Evolutionary conservation across 2,329 filamentous ascomycete genomes (phyloP), one percentile per base, ranked within the genome.

Genomic region (Alternaria alternata): DNA sequence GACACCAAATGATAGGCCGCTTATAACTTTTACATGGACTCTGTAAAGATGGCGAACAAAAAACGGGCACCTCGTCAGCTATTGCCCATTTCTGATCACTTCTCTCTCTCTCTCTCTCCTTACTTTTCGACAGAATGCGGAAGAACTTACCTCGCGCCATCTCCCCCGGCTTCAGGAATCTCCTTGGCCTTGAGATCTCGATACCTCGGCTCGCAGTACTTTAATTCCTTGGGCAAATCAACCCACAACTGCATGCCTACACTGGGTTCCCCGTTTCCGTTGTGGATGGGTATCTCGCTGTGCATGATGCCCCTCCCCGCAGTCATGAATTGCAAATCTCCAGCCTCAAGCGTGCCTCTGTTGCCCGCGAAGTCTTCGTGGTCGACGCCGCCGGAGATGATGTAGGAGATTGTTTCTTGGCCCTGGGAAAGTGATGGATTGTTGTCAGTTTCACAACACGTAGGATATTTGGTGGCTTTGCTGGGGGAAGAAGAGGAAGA

Each of bases 311-410:
- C 38, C 0, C 38, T 7, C 7, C 38, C 38, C 4, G n/a, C n/a
- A 9, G n/a, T 39, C n/a, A 20, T 11, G 38, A 39, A 20, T 12
- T 18, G n/a, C 7, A 20, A 8, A 1, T 20, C 38, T 7, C 38
- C n/a, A 8, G n/a, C n/a, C 2, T 39, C n/a, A 1, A 20, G n/a
- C n/a, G 7, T 9, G 2, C n/a, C n/a, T 4, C n/a, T 4, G 2
- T 20, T 39, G 5, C 38, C n/a, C 8, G 38, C 8, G 4, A 39
- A 20, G 8, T 39, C 38, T 20, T 20, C 38, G 38, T 39, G n/a
- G 38, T 39, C 38, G 38, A 39, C 38, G n/a, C 38, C n/a, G 38
- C 38, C n/a, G 3, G 5, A 4, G 4, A 39, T 18, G 7, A 39
- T 39, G 38, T 20, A 39, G 7, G 38, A 20, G 18, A 39, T 39